Evolutionary conservation across 176 grass and related monocot genomes (phyloP), one percentile per base, ranked within the genome.

Genomic region (Thinopyrum elongatum): DNA sequence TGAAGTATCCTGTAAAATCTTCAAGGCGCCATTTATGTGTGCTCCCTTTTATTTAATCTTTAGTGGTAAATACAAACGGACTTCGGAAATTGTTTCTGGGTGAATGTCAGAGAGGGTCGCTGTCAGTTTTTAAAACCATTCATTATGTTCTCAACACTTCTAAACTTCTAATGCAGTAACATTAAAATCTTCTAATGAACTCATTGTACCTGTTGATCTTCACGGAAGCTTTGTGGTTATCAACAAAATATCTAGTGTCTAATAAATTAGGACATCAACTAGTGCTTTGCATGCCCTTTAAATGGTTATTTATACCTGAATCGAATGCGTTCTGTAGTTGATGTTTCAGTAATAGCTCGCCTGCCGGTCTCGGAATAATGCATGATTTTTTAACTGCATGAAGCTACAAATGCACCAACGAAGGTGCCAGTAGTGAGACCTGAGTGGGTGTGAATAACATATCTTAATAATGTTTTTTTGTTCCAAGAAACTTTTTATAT

Each of bases 401-500:
- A 87, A 65, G 51, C 58, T 82, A 42, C 47, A 69, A 53, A 70
- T 69, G 0, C 70, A 42, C 11, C 39, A 29, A 74, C 62, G 8
- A 67, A 76, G 2, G 8, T 67, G 21, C 65, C 86, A 68, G 25
- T 67, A 76, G 33, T 19, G 27, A 42, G 59, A 60, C 8, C 53
- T 44, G 13, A 26, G 25, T 82, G 65, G 22, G 21, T 25, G 46
- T 82, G 29, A 82, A 57, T 82, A 70, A 26, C 44, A 57, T 70
- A 76, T 70, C 35, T 70, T 36, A 85, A 85, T 19, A 39, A 79
- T 65, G 26, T 31, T 70, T 25, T 23, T 73, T 86, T 58, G 25
- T 64, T 63, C 70, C 38, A 83, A 78, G 79, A 41, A 86, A 38
- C 53, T 57, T 57, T 57, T 22, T 58, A 22, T 58, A 8, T 2